Base-by-base conservation (phyloP, 306 rosid genomes). In the Prunus fruticosa region DNA sequence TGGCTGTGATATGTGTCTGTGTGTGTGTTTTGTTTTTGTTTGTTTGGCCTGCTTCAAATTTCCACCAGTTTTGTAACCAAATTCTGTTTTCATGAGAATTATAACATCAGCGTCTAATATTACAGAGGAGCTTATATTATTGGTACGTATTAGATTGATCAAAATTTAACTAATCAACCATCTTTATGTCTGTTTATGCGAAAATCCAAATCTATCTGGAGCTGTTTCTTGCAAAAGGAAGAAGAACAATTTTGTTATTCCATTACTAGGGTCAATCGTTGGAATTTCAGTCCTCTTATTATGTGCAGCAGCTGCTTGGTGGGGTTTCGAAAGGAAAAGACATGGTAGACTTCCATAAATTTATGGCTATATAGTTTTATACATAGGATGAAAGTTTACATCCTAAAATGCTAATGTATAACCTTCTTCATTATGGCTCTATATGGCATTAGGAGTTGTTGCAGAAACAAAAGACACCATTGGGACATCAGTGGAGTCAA, bases 191-290 rank as follows among this genome's bases (percentile, higher is more conserved):
- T 82, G 87, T 20, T 77, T 80, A 70, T 82, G 74, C 23, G 81
- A 78, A 11, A 78, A 86, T 76, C 79, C 51, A 47, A 65, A 74
- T 69, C 75, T 85, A 51, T 82, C 86, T 76, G 52, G 52, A 22
- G 10, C 77, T 5, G 77, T 38, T 74, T 73, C 88, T 56, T 90
- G 90, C 84, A 41, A 72, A 64, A 53, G 72, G 3, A 56, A n/a
- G 46, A 60, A 61, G 60, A 53, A 43, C 32, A 68, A 14, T 14
- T 70, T 83, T 41, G 50, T 83, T 12, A 78, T 81, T 76, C 84
- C 89, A 15, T 18, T 88, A 18, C 84, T 50, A 46, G 80, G 79
- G 20, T 82, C 90, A 32, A 74, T 84, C 0, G 81, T 75, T 41
- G 92, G 88, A 63, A 62, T 84, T 73, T 75, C 16, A 46, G 5